Percentiles rank a stretch among this genome's conserved stretches.
Evolutionary conservation across 805 yeast species (phyloP).

Genomic region (Yamadazyma phyllophila): DNA sequence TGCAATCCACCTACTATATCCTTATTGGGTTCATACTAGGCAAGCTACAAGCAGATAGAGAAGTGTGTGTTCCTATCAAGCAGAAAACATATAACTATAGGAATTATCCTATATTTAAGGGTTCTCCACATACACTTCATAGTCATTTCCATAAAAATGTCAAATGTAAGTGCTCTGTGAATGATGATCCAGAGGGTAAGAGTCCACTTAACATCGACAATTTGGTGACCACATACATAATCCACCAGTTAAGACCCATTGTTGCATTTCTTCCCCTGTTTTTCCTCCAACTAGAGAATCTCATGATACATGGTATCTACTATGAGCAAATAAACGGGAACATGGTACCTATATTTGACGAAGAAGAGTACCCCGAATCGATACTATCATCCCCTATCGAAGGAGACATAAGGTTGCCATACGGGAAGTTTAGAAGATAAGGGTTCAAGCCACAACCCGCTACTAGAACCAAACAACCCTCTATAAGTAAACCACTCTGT

Average conservation of each 20-base stretch:
- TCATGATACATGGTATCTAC: slow-evolving; percentile 36
- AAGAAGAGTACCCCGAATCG: slow-evolving; percentile 23
- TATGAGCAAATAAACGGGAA: slow-evolving; percentile 18
- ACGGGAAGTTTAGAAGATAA: slow-evolving; percentile 2
- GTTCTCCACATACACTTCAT: slow-evolving; percentile 35
- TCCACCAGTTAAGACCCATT: slow-evolving; percentile 35
- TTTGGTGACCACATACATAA: slow-evolving; percentile 31
- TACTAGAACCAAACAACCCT: no score
- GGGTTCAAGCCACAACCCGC: no score
- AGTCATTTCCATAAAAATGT: slow-evolving; percentile 23
- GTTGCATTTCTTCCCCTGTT: slow-evolving; percentile 23
- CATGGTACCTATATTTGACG: slow-evolving; percentile 29
- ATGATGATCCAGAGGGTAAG: slow-evolving; percentile 24
- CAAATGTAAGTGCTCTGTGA: slow-evolving; percentile 22
- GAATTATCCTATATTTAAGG: slow-evolving; percentile 33
- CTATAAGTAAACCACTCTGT: neutral
- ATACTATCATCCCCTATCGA: slow-evolving; percentile 11
- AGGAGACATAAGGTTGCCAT: neutral
- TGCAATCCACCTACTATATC: slow-evolving; percentile 29
- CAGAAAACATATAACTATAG: slow-evolving; percentile 21
- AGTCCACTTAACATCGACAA: slow-evolving; percentile 26
- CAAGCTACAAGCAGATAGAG: slow-evolving; percentile 35
- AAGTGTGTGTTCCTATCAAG: slow-evolving; percentile 34
- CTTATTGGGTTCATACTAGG: slow-evolving; percentile 33
- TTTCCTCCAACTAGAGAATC: slow-evolving; percentile 24